Conservation (phyloP, 2,329 filamentous ascomycete genomes). For the Bipolaris oryzae region DNA sequence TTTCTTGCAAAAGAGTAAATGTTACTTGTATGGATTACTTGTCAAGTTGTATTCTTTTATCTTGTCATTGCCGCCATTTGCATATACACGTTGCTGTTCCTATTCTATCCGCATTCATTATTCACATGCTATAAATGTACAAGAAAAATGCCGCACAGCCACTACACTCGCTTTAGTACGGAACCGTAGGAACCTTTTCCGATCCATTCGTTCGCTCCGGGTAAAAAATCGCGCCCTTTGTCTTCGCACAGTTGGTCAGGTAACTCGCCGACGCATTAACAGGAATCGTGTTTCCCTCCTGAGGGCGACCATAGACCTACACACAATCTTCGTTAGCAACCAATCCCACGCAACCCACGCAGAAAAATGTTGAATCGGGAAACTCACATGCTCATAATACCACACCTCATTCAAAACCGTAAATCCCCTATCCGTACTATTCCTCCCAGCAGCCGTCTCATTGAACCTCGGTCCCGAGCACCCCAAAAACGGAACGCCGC, state of each 20-base stretch:
- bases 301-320: slow-evolving; percentile 59
- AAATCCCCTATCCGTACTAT: slow-evolving; percentile 61
- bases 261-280: slow-evolving; percentile 56
- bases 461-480: slow-evolving; percentile 67
- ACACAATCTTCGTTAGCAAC: no score
- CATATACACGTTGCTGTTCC: no score
- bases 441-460: slow-evolving; percentile 62
- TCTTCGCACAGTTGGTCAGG: slow-evolving; percentile 62
- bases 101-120: background rate
- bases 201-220: slow-evolving; percentile 57
- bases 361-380: no score
- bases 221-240: slow-evolving; percentile 61
- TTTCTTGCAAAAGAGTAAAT: no score
- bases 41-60: no score
- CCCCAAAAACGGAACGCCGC: slow-evolving; percentile 64
- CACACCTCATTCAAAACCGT: slow-evolving; percentile 67
- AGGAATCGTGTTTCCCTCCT: slow-evolving; percentile 57
- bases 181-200: slow-evolving; percentile 36
- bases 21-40: no score
- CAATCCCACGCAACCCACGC: no score
- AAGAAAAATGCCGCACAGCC: background rate
- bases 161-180: slow-evolving; percentile 20
- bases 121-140: background rate
- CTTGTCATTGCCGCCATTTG: no score
- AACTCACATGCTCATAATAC: slow-evolving; percentile 66